Evolutionary conservation across 2,329 filamentous ascomycete species (phyloP), one percentile per base, ranked within the genome.

Genomic region (Colletotrichum tabaci): DNA sequence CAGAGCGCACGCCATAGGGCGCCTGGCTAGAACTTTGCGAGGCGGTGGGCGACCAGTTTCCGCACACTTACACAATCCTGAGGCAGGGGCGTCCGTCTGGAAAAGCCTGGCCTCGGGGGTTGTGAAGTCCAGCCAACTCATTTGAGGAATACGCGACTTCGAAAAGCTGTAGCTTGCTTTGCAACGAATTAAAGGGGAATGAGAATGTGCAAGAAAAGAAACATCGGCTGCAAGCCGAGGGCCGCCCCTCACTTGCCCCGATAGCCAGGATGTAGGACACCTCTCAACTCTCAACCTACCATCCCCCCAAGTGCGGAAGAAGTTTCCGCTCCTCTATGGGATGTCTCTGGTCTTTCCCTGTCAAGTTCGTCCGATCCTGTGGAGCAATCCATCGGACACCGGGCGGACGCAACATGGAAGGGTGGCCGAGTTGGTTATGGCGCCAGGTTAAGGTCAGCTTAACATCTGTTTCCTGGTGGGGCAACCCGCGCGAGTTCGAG

Each of bases 391-490:
- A 18, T 4, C 3, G 58, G 26, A 61, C n/a, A 49, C 58, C 30
- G 44, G 44, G 12, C 44, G 18, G 13, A 13, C 18, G 52, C 30
- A 3, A 18, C 1, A 60, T 4, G 60, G 60, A 62, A 52, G 60
- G 47, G 60, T 62, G 60, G 60, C 60, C 60, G 60, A 62, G 60
- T 62, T 62, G 60, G 60, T 62, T 62, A 52, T 62, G 60, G 60
- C 60, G 60, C 60, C 60, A 62, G 60, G 60, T 62, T 62, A 62
- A 62, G 60, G 60, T 62, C 46, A 62, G 21, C 60, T 62, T 52
- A 62, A 62, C 47, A 62, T 62, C 60, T 52, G 47, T 52, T 52
- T 52, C 60, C 60, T 62, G 60, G 60, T 62, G 60, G 60, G 60
- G 60, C 60, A 62, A 62, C 47, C 60, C 60, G 46, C 60, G 60